phyloP scores from a whole-genome alignment of 2,329 filamentous ascomycete species.

The Cladosporium sp. region DNA sequence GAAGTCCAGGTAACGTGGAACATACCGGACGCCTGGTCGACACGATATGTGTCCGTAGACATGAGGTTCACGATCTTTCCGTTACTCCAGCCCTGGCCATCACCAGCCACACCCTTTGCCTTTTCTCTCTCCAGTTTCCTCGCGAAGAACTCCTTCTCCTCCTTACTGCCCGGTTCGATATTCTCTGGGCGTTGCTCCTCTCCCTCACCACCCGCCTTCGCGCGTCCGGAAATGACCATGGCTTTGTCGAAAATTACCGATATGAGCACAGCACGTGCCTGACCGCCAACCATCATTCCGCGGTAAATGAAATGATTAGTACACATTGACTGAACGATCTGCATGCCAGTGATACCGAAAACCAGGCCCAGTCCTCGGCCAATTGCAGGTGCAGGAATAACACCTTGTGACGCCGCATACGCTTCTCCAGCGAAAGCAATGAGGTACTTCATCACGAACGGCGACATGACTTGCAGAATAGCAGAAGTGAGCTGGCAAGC shows the following conservation, averaged over 20 bases:
- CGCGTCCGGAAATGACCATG: slow-evolving; percentile 80
- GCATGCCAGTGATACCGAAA: slow-evolving; percentile 79
- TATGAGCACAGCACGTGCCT: slow-evolving; percentile 75
- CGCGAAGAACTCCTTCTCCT: slow-evolving; percentile 49
- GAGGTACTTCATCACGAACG: slow-evolving; percentile 78
- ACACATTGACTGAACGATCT: slow-evolving; percentile 71
- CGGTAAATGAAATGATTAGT: slow-evolving; percentile 90
- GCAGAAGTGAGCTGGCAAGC: slow-evolving; percentile 67
- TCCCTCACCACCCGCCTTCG: slow-evolving; percentile 71
- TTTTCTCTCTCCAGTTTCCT: slow-evolving; percentile 42
- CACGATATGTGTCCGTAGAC: slow-evolving; percentile 89
- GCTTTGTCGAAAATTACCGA: slow-evolving; percentile 87
- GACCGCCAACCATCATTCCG: slow-evolving; percentile 86
- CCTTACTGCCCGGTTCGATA: slow-evolving; percentile 44
- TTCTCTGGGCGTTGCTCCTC: slow-evolving; percentile 34
- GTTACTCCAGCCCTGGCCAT: slow-evolving; percentile 84
- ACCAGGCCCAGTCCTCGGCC: slow-evolving; percentile 75
- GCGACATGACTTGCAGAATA: slow-evolving; percentile 70
- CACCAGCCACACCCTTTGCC: slow-evolving; percentile 52
- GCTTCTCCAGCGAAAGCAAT: slow-evolving; percentile 81
- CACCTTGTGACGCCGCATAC: slow-evolving; percentile 56
- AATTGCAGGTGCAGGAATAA: slow-evolving; percentile 59
- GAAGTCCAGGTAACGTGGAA: slow-evolving; percentile 91
- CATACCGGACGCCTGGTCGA: slow-evolving; percentile 82
- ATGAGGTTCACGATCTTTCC: slow-evolving; percentile 89